Evolutionary conservation across 78 protist species (phyloP), one percentile per base, ranked within the genome.

Genomic region (Fonticula alba): DNA sequence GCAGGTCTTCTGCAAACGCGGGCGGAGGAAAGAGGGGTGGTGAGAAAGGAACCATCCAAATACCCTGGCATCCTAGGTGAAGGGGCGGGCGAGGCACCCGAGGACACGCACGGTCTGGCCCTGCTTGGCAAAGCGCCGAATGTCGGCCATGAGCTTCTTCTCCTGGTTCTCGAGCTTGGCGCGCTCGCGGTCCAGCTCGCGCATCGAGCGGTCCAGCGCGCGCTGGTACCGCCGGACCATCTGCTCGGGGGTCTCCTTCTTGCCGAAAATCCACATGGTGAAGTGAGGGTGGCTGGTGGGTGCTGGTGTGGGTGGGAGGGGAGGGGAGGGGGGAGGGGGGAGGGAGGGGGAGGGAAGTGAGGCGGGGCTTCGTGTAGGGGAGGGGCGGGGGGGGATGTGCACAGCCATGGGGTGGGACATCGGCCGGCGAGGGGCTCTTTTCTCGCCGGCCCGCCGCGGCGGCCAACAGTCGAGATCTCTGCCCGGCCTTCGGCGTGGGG

Each of bases 121-220:
- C 60, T 68, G 68, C 67, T 82, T 72, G 20, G 95, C 98, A 58
- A 68, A 55, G 56, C 81, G 72, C 57, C 79, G 76, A 24, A 92
- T 88, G 55, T 92, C 97, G 17, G 38, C 54, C 4, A 84, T 47
- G 35, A 76, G 37, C 72, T 80, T 78, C 62, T 79, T 80, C 62
- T 93, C 95, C 55, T 74, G 82, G 32, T 57, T 61, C 31, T 83
- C 86, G 29, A 88, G 46, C n/a, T 27, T 67, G 6, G 49, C 58
- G 20, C 84, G 50, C 62, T 93, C 98, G 9, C 92, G 50, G 50
- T 93, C 95, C 27, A 93, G 49, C 37, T 93, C 95, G n/a, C 98
- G 77, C 59, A 86, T 71, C 32, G 94, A 58, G 29, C 66, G 37
- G 65, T 81, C 85, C 11, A 92, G 27, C 36, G 58, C 27, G 24